Evolutionary conservation across 495 filamentous ascomycete genomes (phyloP).

Genomic region (Zalerion maritima): DNA sequence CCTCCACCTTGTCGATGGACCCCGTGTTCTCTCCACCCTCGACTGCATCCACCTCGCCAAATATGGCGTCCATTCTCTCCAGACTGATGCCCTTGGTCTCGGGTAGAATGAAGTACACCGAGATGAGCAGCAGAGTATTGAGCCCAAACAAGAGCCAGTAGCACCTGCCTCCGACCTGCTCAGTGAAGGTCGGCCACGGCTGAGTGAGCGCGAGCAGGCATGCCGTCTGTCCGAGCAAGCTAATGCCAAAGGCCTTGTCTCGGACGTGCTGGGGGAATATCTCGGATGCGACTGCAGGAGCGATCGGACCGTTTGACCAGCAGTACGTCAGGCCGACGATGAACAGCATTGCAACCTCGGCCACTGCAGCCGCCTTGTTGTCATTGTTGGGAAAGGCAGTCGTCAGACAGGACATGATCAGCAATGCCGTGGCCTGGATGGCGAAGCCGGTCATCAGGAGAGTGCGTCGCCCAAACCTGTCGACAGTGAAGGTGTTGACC

Average conservation of each 20-base stretch:
- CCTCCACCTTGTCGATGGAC: conserved; percentile 10
- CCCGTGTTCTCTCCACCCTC: conserved; percentile 17
- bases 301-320: conserved; percentile 23
- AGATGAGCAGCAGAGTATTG: conserved; percentile 20
- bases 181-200: conserved; percentile 23
- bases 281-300: conserved; percentile 18
- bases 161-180: conserved; percentile 16
- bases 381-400: conserved; percentile 20
- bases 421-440: conserved; percentile 17
- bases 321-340: conserved; percentile 24
- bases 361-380: conserved; percentile 20
- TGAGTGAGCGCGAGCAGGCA: conserved; percentile 21
- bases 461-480: conserved; percentile 19
- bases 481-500: conserved; percentile 27
- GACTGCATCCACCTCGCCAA: conserved; percentile 22
- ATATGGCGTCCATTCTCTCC: conserved; percentile 25
- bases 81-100: conserved; percentile 17
- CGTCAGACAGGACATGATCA: conserved; percentile 19
- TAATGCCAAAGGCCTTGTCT: conserved; percentile 23
- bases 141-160: conserved; percentile 24
- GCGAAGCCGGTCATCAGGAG: conserved; percentile 20
- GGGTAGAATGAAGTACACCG: conserved; percentile 22
- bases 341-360: conserved; percentile 23
- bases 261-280: conserved; percentile 25
- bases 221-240: conserved; percentile 20